Evolutionary conservation across 1,284 basidiomycete genomes (phyloP).

Genomic region (Erythrobasidium hasegawianum): DNA sequence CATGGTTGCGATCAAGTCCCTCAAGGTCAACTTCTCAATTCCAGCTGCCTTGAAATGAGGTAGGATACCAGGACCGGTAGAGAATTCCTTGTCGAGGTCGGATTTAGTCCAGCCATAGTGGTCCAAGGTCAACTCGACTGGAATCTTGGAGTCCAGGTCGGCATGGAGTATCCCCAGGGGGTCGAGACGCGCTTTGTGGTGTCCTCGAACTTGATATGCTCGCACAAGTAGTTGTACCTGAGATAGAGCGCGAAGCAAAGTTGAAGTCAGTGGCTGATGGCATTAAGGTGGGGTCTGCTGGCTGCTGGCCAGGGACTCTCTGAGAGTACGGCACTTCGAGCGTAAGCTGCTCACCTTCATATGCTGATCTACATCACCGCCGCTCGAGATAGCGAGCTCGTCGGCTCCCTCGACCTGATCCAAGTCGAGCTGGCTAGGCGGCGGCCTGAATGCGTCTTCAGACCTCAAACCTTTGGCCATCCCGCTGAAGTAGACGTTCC

Average conservation of each 20-base stretch:
- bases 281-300: background rate
- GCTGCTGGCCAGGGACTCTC: too few relatives aligned
- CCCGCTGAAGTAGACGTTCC: conserved; percentile 92
- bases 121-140: conserved; percentile 83
- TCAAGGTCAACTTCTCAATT: conserved; percentile 76
- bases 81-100: conserved; percentile 91
- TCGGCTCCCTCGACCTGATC: conserved; percentile 64
- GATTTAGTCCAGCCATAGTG: conserved; percentile 92
- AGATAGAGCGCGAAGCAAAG: background rate
- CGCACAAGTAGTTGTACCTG: conserved; percentile 93
- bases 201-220: conserved; percentile 97
- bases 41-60: conserved; percentile 89
- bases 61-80: conserved; percentile 89
- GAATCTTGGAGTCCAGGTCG: conserved; percentile 70
- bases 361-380: conserved; percentile 76
- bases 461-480: conserved; percentile 84
- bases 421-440: conserved; percentile 56
- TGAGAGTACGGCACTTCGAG: too few relatives aligned
- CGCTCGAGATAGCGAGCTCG: conserved; percentile 68
- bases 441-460: conserved; percentile 77
- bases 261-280: background rate
- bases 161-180: conserved; percentile 88
- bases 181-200: conserved; percentile 92
- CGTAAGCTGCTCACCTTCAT: conserved; percentile 67
- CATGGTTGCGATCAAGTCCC: conserved; percentile 88